Conservation (phyloP, 305 asterid genomes). For the Solanum hybrid region DNA sequence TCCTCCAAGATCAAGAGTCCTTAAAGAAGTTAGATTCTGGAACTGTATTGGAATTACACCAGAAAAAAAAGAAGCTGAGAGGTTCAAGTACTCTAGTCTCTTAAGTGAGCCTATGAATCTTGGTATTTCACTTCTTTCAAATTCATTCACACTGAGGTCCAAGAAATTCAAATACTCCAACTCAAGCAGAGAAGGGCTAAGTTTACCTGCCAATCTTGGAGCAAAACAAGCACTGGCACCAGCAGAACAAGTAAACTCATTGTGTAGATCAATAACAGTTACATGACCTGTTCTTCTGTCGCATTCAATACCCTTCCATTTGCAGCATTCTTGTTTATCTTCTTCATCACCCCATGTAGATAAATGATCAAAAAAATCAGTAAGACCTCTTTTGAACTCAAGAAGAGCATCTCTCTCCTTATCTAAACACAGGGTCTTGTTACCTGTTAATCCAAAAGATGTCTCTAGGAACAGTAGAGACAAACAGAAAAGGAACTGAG, state of each 20-base stretch:
- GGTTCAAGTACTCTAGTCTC: slow-evolving; percentile 9
- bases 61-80: neutral
- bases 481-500: neutral
- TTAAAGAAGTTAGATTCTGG: slow-evolving; percentile 19
- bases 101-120: slow-evolving; percentile 18
- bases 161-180: slow-evolving; percentile 9
- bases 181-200: slow-evolving; percentile 8
- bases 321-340: slow-evolving; percentile 13
- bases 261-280: slow-evolving; percentile 15
- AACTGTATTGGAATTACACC: slow-evolving; percentile 19
- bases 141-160: slow-evolving; percentile 17
- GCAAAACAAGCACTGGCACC: neutral
- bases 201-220: slow-evolving; percentile 14
- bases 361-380: slow-evolving; percentile 6
- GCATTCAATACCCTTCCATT: slow-evolving; percentile 27
- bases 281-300: slow-evolving; percentile 12
- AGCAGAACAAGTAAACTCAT: neutral
- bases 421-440: slow-evolving; percentile 5
- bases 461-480: neutral
- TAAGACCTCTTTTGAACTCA: slow-evolving; percentile 14
- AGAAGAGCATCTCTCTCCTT: slow-evolving; percentile 25
- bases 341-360: slow-evolving; percentile 22
- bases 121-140: slow-evolving; percentile 11
- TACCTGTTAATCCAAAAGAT: neutral
- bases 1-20: slow-evolving; percentile 6